These are phyloP conservation scores for Rhizopus microsporus DNA, from an alignment of 371 early-diverging fungal species.

Conservation along the genomic window DNA sequence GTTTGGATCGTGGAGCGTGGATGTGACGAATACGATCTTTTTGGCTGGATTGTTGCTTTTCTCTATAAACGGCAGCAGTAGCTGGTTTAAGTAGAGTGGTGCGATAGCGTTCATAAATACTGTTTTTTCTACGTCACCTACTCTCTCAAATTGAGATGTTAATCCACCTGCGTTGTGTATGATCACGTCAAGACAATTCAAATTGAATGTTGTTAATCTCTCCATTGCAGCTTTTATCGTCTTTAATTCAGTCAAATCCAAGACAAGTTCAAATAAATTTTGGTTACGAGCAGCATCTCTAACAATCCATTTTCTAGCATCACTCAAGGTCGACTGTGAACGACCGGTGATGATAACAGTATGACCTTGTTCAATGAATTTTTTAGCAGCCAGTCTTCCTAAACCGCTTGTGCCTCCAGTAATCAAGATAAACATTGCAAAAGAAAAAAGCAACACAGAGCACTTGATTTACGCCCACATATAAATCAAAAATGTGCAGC, in stretches of 20 bases:
- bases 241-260: slow-evolving; percentile 30
- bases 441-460: no score
- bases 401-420: slow-evolving; percentile 43
- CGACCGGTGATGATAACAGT: slow-evolving; percentile 45
- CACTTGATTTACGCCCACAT: no score
- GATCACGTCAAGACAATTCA: slow-evolving; percentile 27
- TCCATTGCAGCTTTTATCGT: slow-evolving; percentile 28
- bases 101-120: slow-evolving; percentile 40
- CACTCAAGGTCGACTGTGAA: slow-evolving; percentile 17
- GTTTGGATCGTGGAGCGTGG: slow-evolving; percentile 36
- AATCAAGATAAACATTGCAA: slow-evolving; percentile 34
- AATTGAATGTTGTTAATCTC: slow-evolving; percentile 14
- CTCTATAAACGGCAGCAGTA: slow-evolving; percentile 27
- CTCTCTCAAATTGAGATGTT: slow-evolving; percentile 10
- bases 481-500: no score
- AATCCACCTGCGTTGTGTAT: slow-evolving; percentile 41
- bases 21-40: slow-evolving; percentile 39
- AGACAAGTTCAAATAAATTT: slow-evolving; percentile 17
- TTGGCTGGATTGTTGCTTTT: slow-evolving; percentile 13
- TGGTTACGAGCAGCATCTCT: background rate
- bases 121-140: slow-evolving; percentile 27
- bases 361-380: slow-evolving; percentile 28
- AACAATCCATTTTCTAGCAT: slow-evolving; percentile 19
- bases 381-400: slow-evolving; percentile 32
- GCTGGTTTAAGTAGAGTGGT: slow-evolving; percentile 35